Evolutionary conservation across 352 stramenopile genomes (phyloP).

Genomic region (Globisporangium canariense): DNA sequence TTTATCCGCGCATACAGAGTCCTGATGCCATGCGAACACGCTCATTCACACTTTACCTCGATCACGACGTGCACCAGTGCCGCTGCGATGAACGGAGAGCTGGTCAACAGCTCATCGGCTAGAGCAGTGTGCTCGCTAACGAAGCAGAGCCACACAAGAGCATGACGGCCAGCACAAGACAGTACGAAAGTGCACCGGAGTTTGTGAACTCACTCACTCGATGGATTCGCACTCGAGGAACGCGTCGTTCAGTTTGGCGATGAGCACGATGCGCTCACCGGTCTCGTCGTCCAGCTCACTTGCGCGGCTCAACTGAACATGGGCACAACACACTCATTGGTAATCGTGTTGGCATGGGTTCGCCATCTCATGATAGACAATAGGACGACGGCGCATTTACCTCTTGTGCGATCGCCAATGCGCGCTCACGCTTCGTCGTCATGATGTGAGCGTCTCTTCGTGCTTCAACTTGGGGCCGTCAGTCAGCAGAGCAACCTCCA

Average conservation of each 20-base stretch:
- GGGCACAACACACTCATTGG: not conserved
- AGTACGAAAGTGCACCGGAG: not conserved
- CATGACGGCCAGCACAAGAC: not conserved
- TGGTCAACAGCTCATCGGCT: constrained; percentile 4
- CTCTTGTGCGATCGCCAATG: not conserved
- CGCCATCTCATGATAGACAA: not conserved
- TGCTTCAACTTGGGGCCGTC: not conserved
- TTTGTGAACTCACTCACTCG: constrained; percentile 12
- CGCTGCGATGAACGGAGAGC: not conserved
- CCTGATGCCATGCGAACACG: not conserved
- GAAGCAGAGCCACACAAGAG: not conserved
- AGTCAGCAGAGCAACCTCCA: not conserved
- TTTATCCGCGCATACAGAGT: not conserved
- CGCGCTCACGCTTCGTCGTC: not conserved
- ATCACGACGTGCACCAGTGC: not conserved
- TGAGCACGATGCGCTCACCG: not conserved
- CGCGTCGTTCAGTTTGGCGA: constrained; percentile 14
- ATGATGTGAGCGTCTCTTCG: not conserved
- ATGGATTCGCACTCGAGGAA: constrained; percentile 15
- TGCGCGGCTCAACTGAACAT: not conserved
- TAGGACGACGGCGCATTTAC: not conserved
- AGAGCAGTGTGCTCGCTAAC: constrained; percentile 13
- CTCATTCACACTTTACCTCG: not conserved
- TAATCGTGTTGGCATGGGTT: too few relatives aligned
- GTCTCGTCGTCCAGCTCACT: not conserved